Conservation (phyloP, 106 monocot genomes). For the Triglochin maritima region DNA sequence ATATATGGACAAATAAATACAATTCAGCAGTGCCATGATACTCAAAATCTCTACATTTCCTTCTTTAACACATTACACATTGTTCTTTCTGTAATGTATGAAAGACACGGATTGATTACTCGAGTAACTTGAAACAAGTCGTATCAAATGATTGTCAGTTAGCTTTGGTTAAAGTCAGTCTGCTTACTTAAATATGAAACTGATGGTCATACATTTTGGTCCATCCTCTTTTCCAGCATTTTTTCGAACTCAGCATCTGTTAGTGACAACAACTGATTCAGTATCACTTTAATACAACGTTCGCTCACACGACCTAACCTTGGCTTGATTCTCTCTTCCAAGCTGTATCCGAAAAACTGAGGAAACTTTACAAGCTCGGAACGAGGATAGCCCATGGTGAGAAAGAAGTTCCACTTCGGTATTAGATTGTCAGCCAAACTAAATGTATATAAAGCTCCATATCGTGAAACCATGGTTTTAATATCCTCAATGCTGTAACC, state of each 20-base stretch:
- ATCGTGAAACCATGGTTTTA: conserved; percentile 61
- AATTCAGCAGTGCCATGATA: too few species aligned
- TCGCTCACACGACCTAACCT: conserved; percentile 40
- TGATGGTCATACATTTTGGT: conserved; percentile 6
- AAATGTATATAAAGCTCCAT: conserved; percentile 78
- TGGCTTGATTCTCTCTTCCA: conserved; percentile 72
- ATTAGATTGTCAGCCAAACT: conserved; percentile 61
- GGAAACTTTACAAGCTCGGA: conserved; percentile 90
- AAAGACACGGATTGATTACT: too few species aligned
- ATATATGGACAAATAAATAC: too few species aligned
- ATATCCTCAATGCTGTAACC: conserved; percentile 58
- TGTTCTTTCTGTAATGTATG: too few species aligned
- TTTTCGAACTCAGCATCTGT: conserved; percentile 48
- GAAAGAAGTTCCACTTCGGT: conserved; percentile 93
- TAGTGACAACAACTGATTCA: conserved; percentile 68
- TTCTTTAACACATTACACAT: too few species aligned
- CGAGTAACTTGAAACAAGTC: too few species aligned
- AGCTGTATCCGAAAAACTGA: conserved; percentile 82
- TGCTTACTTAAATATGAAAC: background rate
- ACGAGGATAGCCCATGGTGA: conserved; percentile 58
- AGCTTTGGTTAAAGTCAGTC: too few species aligned
- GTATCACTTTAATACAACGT: conserved; percentile 40
- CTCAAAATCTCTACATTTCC: too few species aligned
- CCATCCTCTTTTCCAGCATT: conserved; percentile 41
- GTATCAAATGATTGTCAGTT: too few species aligned